Conservation (phyloP, 1,139 yeast genomes). For the Suhomyces ambrosiae region DNA sequence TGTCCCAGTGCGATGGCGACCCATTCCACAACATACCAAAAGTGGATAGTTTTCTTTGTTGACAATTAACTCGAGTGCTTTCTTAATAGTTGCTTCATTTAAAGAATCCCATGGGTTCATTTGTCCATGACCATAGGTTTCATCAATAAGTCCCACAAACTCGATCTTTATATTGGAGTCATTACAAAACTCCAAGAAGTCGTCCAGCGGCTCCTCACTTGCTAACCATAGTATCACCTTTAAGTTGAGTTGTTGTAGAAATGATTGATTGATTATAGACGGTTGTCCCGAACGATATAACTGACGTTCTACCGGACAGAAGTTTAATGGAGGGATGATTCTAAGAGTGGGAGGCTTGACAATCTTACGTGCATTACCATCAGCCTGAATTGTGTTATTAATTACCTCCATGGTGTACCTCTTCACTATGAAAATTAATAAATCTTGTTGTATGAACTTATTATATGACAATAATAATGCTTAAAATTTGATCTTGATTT, state of each 20-base stretch:
- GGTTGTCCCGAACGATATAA: slow-evolving; percentile 94
- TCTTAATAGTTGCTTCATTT: slow-evolving; percentile 76
- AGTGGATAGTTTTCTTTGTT: slow-evolving; percentile 77
- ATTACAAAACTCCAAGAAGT: slow-evolving; percentile 78
- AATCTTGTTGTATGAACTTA: too few species aligned
- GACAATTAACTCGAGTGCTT: slow-evolving; percentile 75
- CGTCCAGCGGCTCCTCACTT: slow-evolving; percentile 92
- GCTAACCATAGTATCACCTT: slow-evolving; percentile 92
- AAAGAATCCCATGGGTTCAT: slow-evolving; percentile 95
- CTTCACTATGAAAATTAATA: too few species aligned
- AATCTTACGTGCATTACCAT: slow-evolving; percentile 14
- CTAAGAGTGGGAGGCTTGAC: slow-evolving; percentile 55
- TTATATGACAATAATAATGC: too few species aligned
- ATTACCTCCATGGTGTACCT: slow-evolving; percentile 1
- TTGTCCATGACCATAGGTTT: slow-evolving; percentile 24
- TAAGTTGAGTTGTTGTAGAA: slow-evolving; percentile 70
- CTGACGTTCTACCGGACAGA: slow-evolving; percentile 89
- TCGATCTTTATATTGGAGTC: slow-evolving; percentile 66
- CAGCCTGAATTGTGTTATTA: not conserved
- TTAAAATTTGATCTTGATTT: too few species aligned
- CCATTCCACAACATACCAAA: slow-evolving; percentile 96
- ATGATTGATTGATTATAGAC: slow-evolving; percentile 89
- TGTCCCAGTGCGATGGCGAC: slow-evolving; percentile 94
- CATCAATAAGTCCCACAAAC: slow-evolving; percentile 67
- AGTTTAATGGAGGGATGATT: slow-evolving; percentile 90